These are phyloP conservation scores for Paramecium sexaurelia DNA, from an alignment of 73 alveolate species.

Conservation along the genomic window DNA sequence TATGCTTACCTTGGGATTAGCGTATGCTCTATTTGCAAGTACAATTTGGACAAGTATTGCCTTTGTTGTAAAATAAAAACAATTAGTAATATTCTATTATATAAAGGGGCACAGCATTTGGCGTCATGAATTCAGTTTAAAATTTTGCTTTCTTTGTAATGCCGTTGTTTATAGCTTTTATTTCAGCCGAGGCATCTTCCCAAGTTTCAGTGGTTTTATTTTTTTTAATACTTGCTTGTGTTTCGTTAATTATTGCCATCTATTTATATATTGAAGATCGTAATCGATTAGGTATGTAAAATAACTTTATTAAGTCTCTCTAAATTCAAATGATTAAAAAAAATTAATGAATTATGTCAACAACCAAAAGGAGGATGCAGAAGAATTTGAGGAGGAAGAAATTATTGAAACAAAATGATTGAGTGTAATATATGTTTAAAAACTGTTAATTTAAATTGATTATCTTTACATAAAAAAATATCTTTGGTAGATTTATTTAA, in stretches of 20 bases:
- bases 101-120: constrained; percentile 68
- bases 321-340: constrained; percentile 7
- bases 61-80: constrained; percentile 52
- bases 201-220: constrained; percentile 58
- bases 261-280: constrained; percentile 36
- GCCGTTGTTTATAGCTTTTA: constrained; percentile 66
- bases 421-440: background rate
- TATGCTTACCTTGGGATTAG: constrained; percentile 45
- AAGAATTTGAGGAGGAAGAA: constrained; percentile 28
- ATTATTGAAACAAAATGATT: constrained; percentile 33
- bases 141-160: constrained; percentile 58
- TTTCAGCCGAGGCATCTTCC: constrained; percentile 54
- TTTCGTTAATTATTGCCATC: constrained; percentile 2
- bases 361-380: background rate
- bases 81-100: constrained; percentile 14
- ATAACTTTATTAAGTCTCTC: background rate
- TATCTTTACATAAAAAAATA: too few relatives aligned
- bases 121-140: constrained; percentile 64
- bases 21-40: constrained; percentile 64
- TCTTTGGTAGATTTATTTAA: too few relatives aligned
- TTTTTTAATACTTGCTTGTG: constrained; percentile 51
- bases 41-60: constrained; percentile 64
- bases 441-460: background rate
- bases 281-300: background rate
- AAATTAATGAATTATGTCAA: constrained; percentile 20